Evolutionary conservation across 2,329 filamentous ascomycete genomes (phyloP).

Genomic region (Myotisia sp.): DNA sequence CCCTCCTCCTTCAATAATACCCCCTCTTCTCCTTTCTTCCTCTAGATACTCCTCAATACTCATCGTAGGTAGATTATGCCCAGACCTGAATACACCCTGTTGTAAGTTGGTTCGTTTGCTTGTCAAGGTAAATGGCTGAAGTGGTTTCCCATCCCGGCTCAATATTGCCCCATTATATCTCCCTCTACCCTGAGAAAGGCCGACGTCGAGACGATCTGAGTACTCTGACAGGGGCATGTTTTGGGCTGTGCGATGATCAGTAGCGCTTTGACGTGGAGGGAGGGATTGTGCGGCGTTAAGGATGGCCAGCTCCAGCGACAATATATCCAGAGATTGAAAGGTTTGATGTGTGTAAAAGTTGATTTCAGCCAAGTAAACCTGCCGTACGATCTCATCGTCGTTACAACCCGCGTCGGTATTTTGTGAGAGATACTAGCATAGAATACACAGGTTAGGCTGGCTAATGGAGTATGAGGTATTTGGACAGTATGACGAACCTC

Average conservation of each 20-base stretch:
- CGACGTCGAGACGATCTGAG: conserved; percentile 61
- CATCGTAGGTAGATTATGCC: conserved; percentile 94
- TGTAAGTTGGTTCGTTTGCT: conserved; percentile 61
- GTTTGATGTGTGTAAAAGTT: conserved; percentile 60
- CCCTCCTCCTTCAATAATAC: conserved; percentile 82
- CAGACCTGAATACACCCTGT: conserved; percentile 70
- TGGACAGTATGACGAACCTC: conserved; percentile 37
- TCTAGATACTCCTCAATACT: conserved; percentile 94
- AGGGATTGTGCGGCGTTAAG: conserved; percentile 53
- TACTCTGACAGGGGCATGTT: conserved; percentile 42
- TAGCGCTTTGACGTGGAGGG: conserved; percentile 21
- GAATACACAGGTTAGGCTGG: conserved; percentile 22
- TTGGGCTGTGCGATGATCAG: conserved; percentile 30
- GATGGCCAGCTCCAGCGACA: conserved; percentile 73
- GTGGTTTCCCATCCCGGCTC: conserved; percentile 62
- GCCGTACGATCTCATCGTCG: conserved; percentile 73
- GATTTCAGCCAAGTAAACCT: conserved; percentile 63
- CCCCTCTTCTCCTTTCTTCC: conserved; percentile 69
- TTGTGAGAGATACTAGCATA: conserved; percentile 44
- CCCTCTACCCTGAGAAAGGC: conserved; percentile 31
- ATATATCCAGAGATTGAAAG: conserved; percentile 74
- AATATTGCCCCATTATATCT: conserved; percentile 56
- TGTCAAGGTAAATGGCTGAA: conserved; percentile 80
- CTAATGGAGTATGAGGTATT: conserved; percentile 11
- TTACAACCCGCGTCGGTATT: conserved; percentile 49